Evolutionary conservation across 192 early-diverging fungal species (phyloP).

Genomic region (Chytriomyces hyalinus): DNA sequence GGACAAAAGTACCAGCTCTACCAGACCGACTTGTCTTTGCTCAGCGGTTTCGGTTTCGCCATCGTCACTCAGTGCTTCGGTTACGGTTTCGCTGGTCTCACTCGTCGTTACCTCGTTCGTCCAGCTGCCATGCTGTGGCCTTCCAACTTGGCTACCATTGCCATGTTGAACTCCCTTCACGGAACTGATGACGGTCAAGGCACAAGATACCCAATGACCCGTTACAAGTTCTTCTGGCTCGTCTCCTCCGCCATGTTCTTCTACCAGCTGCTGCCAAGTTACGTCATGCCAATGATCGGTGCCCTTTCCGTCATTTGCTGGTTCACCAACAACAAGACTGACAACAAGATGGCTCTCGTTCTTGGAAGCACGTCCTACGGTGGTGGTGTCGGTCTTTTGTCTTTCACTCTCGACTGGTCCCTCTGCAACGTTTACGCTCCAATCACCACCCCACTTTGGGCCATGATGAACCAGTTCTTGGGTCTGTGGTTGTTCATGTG

Average conservation of each 20-base stretch:
- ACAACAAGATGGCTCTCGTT: constrained; percentile 9
- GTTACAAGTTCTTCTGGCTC: constrained; percentile 40
- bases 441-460: constrained; percentile 23
- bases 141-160: no score
- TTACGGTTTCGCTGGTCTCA: no score
- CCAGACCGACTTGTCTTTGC: no score
- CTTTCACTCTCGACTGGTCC: constrained; percentile 33
- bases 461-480: constrained; percentile 1
- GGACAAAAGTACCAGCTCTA: no score
- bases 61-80: no score
- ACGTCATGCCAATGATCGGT: constrained; percentile 32
- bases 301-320: constrained; percentile 40
- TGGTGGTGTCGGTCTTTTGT: constrained; percentile 29
- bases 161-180: no score
- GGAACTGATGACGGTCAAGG: no score
- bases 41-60: no score
- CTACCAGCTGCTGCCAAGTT: constrained; percentile 40
- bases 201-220: no score
- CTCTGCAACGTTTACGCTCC: neutral
- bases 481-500: constrained; percentile 32
- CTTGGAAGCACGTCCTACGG: constrained; percentile 24
- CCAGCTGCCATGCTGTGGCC: no score
- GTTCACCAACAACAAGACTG: neutral
- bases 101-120: no score
- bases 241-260: constrained; percentile 25